Evolutionary conservation across 2,329 filamentous ascomycete species (phyloP).

Genomic region (Colletotrichum somersetense): DNA sequence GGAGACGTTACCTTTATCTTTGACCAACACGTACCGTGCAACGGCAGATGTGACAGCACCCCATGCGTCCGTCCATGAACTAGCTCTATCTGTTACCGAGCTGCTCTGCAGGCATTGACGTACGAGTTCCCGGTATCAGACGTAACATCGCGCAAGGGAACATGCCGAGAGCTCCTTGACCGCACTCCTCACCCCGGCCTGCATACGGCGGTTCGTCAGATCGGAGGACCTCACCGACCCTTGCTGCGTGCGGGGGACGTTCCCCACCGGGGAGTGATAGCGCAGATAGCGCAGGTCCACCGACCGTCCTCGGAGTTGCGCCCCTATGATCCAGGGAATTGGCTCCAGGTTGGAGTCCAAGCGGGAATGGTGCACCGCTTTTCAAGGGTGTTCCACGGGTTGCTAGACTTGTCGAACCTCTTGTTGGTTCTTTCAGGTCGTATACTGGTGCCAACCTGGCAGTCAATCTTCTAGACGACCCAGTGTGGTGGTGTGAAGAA

Average conservation of each 20-base stretch:
- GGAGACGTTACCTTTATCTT: slow-evolving; percentile 31
- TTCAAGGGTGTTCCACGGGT: not conserved
- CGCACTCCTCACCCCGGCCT: not conserved
- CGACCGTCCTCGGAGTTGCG: slow-evolving; percentile 33
- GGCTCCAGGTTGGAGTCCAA: slow-evolving; percentile 2
- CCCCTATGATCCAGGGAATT: slow-evolving; percentile 27
- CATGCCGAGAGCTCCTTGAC: slow-evolving; percentile 15
- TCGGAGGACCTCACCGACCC: slow-evolving; percentile 43
- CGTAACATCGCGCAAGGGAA: slow-evolving; percentile 14
- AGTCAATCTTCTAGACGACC: slow-evolving; percentile 5
- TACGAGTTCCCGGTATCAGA: slow-evolving; percentile 15
- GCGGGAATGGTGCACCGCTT: not conserved
- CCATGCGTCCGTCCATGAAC: not conserved
- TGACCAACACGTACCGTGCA: not conserved
- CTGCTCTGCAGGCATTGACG: slow-evolving; percentile 12
- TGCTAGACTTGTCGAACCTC: not conserved
- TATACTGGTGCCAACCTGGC: not conserved
- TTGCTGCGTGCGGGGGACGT: slow-evolving; percentile 25
- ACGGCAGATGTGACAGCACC: slow-evolving; percentile 2
- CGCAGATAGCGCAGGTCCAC: slow-evolving; percentile 35
- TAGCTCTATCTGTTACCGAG: slow-evolving; percentile 13
- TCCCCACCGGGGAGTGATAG: slow-evolving; percentile 13
- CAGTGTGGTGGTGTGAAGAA: not conserved
- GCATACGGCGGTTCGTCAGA: slow-evolving; percentile 6
- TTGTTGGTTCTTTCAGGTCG: not conserved